Evolutionary conservation across 257 asterid species (phyloP).

Genomic region (Solanum habrochaites): DNA sequence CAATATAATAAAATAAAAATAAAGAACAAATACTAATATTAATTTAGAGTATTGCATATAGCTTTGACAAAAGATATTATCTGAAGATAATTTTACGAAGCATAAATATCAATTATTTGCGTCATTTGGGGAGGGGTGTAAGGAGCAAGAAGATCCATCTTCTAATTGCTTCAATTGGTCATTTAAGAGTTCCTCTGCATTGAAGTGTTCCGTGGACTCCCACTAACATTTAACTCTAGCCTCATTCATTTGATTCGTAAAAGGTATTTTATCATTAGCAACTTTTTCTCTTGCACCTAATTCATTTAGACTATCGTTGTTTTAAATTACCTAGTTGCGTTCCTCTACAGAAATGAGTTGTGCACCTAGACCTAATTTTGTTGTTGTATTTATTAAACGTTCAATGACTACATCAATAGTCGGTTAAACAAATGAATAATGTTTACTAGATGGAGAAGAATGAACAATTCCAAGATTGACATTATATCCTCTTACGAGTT

Average conservation of each 20-base stretch:
- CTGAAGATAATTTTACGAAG: not conserved
- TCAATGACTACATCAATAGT: slow-evolving; percentile 1
- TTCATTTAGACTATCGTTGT: not conserved
- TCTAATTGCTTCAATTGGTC: not conserved
- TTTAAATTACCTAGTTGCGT: not conserved
- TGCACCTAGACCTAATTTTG: not conserved
- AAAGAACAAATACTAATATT: not conserved
- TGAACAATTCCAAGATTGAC: slow-evolving; percentile 17
- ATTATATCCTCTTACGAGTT: slow-evolving; percentile 13
- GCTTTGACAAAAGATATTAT: not conserved
- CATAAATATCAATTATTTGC: not conserved
- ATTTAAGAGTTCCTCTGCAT: not conserved
- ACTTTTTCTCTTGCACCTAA: not conserved
- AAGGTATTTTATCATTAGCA: not conserved
- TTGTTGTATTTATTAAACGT: not conserved
- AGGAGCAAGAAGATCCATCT: not conserved
- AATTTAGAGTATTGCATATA: not conserved
- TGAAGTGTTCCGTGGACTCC: not conserved
- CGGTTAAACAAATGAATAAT: slow-evolving; percentile 31
- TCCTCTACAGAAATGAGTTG: not conserved
- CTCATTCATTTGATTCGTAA: not conserved
- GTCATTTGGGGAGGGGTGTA: not conserved
- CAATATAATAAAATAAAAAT: not conserved
- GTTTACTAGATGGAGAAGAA: slow-evolving; percentile 25
- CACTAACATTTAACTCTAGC: not conserved